These are phyloP conservation scores for Hyphodiscus hymeniophilus DNA, from an alignment of 495 filamentous ascomycete genomes.

Conservation along the genomic window DNA sequence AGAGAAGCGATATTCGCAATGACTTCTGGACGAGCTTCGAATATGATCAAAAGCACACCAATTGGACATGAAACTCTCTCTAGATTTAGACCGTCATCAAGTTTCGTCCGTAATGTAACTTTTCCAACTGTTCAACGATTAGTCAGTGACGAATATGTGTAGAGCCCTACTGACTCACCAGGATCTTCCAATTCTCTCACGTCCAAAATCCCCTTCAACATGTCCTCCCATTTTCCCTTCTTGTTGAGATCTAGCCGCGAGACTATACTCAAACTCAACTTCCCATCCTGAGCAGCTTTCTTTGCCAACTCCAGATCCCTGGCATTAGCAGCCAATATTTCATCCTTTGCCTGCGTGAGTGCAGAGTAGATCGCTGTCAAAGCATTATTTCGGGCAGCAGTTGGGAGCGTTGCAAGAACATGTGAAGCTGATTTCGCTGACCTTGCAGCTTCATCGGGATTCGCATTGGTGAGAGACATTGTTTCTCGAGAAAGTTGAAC, in stretches of 20 bases:
- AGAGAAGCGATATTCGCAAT: slow-evolving; percentile 98
- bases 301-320: slow-evolving; percentile 68
- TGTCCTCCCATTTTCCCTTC: slow-evolving; percentile 91
- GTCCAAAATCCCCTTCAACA: slow-evolving; percentile 91
- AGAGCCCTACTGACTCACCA: slow-evolving; percentile 37
- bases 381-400: slow-evolving; percentile 67
- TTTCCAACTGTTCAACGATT: slow-evolving; percentile 57
- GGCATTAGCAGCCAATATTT: slow-evolving; percentile 80
- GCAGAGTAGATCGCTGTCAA: slow-evolving; percentile 72
- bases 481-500: background rate
- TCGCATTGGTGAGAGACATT: slow-evolving; percentile 74
- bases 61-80: slow-evolving; percentile 89
- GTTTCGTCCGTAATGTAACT: slow-evolving; percentile 68
- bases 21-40: slow-evolving; percentile 95
- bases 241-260: slow-evolving; percentile 81
- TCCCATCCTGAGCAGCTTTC: slow-evolving; percentile 61
- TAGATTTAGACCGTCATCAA: slow-evolving; percentile 83
- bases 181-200: slow-evolving; percentile 84
- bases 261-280: slow-evolving; percentile 77
- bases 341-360: slow-evolving; percentile 54
- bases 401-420: slow-evolving; percentile 55
- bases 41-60: slow-evolving; percentile 92
- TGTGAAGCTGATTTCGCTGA: slow-evolving; percentile 65
- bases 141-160: background rate
- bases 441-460: slow-evolving; percentile 55